Base-by-base conservation (phyloP, 2,329 filamentous ascomycete genomes). In the Calycina herbarum region DNA sequence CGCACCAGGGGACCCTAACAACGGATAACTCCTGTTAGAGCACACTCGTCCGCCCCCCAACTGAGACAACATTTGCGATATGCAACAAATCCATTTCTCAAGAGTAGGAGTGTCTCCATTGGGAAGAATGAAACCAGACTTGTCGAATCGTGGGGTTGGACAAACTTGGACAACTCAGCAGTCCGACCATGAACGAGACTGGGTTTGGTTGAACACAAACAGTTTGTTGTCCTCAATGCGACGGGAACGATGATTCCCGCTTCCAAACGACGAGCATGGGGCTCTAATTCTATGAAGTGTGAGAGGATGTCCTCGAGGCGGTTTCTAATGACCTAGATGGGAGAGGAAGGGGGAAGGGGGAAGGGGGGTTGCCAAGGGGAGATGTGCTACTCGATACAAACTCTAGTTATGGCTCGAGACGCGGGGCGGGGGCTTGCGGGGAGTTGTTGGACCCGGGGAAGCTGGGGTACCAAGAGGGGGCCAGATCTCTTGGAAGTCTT, bases 21-120 rank as follows among this genome's bases (percentile, higher is more conserved):
- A 51, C n/a, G 20, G n/a, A 24, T 24, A 51, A 10, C 45, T 51
- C 45, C 45, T 51, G 45, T 51, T 51, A 51, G 45, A 51, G 45
- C 45, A 51, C 45, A 13, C 20, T 24, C 45, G 45, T 51, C 45
- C 7, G 20, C 29, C 27, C 7, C 15, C 31, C 15, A 11, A 38
- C 27, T 58, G 57, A 35, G 57, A 58, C 31, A 58, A 58, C 29
- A 29, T 20, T n/a, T 58, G 57, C 57, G 57, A 58, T 33, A 11
- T 58, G 57, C 31, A 58, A 58, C 57, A 35, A 58, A 35, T 24
- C n/a, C 8, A 33, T 15, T 7, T 33, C 3, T 8, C 3, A 8
- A 5, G 4, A 24, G 6, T 11, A 38, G n/a, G 5, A 38, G 31
- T 0, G 13, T 33, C 10, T 17, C 13, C 29, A n/a, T 33, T 33